Conservation (phyloP, 1,284 basidiomycete species). For the Phellinidium pouzarii region DNA sequence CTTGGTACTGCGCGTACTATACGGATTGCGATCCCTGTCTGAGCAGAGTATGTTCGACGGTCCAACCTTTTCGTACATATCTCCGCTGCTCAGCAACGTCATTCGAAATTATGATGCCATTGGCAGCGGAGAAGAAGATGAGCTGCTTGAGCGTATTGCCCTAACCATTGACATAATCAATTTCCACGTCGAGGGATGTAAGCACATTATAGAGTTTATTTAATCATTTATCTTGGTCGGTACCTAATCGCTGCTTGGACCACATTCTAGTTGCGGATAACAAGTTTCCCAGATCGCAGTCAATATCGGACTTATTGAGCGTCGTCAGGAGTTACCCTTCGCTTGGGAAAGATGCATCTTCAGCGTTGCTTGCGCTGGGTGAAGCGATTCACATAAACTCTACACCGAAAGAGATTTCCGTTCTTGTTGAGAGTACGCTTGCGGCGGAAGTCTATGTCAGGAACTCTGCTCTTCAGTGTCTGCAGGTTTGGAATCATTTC, state of each 20-base stretch:
- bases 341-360: constrained; percentile 82
- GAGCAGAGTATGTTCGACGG: constrained; percentile 82
- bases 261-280: constrained; percentile 48
- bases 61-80: constrained; percentile 78
- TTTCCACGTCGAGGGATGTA: constrained; percentile 84
- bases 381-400: constrained; percentile 74
- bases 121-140: constrained; percentile 58
- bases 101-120: constrained; percentile 64
- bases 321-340: constrained; percentile 77
- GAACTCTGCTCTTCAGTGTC: constrained; percentile 84
- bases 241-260: background rate
- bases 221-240: no score
- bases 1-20: constrained; percentile 80
- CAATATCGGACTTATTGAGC: constrained; percentile 69
- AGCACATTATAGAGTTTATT: constrained; percentile 26
- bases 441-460: constrained; percentile 88
- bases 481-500: constrained; percentile 53
- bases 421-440: constrained; percentile 71
- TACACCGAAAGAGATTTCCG: constrained; percentile 53
- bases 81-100: constrained; percentile 72
- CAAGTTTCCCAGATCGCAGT: constrained; percentile 66
- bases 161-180: constrained; percentile 81
- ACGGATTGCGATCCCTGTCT: constrained; percentile 77
- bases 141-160: constrained; percentile 82
- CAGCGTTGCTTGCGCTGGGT: constrained; percentile 78